A percentile compares a stretch with the other conserved stretches of the same genome.
Evolutionary conservation across 371 early-diverging fungal genomes (phyloP).

Genomic region (Zopfochytrium polystomum): DNA sequence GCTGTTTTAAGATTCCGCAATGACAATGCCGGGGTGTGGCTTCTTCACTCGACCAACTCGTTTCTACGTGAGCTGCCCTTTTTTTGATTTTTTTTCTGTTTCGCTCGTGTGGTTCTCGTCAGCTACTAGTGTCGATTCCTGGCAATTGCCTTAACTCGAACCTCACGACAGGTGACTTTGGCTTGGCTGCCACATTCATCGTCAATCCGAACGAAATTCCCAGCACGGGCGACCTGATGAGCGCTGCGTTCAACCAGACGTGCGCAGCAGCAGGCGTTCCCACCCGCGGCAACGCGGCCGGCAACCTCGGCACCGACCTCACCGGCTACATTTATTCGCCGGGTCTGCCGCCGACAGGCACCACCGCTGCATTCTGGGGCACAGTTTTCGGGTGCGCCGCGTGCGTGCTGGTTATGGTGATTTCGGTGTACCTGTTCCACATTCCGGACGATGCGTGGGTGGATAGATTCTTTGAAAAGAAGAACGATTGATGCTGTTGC

Average conservation of each 20-base stretch:
- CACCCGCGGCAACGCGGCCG: constrained; percentile 4
- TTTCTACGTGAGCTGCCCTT: constrained; percentile 1
- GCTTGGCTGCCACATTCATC: constrained; percentile 5
- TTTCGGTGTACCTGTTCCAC: constrained; percentile 3
- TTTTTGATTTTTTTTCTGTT: not conserved
- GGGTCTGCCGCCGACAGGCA: not conserved
- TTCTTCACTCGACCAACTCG: not conserved
- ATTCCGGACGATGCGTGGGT: not conserved
- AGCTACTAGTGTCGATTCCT: too few species aligned
- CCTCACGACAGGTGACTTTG: constrained; percentile 12
- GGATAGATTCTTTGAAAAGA: not conserved
- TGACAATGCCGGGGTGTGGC: constrained; percentile 9
- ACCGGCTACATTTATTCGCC: not conserved
- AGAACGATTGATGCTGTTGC: too few species aligned
- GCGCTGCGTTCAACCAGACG: not conserved
- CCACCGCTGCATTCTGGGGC: constrained; percentile 6
- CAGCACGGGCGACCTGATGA: not conserved
- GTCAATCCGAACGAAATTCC: constrained; percentile 3
- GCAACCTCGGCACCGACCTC: not conserved
- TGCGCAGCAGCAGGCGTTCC: not conserved
- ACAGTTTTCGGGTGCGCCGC: constrained; percentile 2
- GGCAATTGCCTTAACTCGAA: too few species aligned
- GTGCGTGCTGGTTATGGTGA: not conserved
- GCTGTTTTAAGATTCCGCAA: constrained; percentile 5
- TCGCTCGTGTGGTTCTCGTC: too few species aligned